phyloP scores from a whole-genome alignment of 805 yeast genomes.

The Wickerhamomyces alni region DNA sequence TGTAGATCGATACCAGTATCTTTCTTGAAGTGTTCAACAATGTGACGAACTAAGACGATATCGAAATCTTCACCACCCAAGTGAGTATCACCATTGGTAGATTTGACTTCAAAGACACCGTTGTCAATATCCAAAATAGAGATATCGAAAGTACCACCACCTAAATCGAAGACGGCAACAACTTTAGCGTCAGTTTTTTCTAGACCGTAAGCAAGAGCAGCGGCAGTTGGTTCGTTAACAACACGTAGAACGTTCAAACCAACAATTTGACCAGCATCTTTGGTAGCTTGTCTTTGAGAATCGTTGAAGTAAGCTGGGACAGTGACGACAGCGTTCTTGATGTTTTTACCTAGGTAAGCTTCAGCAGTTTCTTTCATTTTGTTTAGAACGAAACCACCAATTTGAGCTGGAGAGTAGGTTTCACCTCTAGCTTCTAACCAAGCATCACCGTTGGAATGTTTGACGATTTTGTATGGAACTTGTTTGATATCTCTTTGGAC shows the following conservation, averaged over 20 bases:
- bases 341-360: conserved; percentile 42
- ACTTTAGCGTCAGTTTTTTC: conserved; percentile 40
- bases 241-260: conserved; percentile 73
- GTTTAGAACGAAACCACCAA: conserved; percentile 58
- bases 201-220: conserved; percentile 77
- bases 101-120: conserved; percentile 75
- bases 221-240: conserved; percentile 81
- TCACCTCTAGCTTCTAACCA: conserved; percentile 45
- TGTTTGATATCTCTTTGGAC: conserved; percentile 63
- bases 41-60: conserved; percentile 51
- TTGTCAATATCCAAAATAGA: conserved; percentile 73
- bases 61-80: conserved; percentile 87
- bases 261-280: conserved; percentile 69
- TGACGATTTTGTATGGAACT: conserved; percentile 59
- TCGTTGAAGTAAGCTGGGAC: conserved; percentile 85
- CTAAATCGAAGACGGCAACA: conserved; percentile 60
- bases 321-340: conserved; percentile 72
- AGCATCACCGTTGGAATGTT: conserved; percentile 62
- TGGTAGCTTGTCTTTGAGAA: conserved; percentile 79
- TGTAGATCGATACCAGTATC: conserved; percentile 32
- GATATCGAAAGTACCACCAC: conserved; percentile 84
- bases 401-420: conserved; percentile 62
- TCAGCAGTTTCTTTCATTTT: conserved; percentile 67
- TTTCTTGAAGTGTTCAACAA: conserved; percentile 50
- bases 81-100: conserved; percentile 82